Evolutionary conservation across 352 stramenopile species (phyloP).

Genomic region (Globisporangium okanoganense): DNA sequence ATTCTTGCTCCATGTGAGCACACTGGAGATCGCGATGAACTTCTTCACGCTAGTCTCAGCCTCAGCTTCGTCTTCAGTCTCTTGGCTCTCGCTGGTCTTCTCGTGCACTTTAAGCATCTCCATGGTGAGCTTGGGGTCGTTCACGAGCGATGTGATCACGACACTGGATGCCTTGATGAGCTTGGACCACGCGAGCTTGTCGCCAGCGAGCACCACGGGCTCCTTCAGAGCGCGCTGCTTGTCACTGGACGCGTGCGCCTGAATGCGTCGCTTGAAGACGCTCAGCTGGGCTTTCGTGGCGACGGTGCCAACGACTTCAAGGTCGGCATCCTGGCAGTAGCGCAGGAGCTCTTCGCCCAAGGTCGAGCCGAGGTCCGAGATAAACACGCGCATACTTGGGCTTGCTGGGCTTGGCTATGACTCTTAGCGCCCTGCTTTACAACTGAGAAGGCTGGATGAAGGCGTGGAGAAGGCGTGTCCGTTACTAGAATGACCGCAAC

Average conservation of each 20-base stretch:
- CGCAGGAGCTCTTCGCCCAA: slow-evolving; percentile 46
- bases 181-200: slow-evolving; percentile 44
- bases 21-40: slow-evolving; percentile 72
- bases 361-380: slow-evolving; percentile 63
- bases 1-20: slow-evolving; percentile 82
- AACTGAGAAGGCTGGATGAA: neutral
- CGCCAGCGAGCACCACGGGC: slow-evolving; percentile 41
- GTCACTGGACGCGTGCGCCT: slow-evolving; percentile 56
- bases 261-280: slow-evolving; percentile 46
- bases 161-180: slow-evolving; percentile 55
- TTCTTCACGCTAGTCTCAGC: slow-evolving; percentile 33
- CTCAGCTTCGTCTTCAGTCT: slow-evolving; percentile 27
- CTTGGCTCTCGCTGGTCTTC: slow-evolving; percentile 27
- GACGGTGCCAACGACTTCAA: slow-evolving; percentile 63
- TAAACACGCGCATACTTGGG: slow-evolving; percentile 64
- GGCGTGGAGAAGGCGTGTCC: slow-evolving; percentile 1
- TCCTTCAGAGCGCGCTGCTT: slow-evolving; percentile 38
- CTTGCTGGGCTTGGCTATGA: neutral
- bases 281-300: slow-evolving; percentile 39
- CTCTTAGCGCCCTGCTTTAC: neutral
- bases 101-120: slow-evolving; percentile 68
- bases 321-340: slow-evolving; percentile 55
- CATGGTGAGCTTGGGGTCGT: slow-evolving; percentile 53
- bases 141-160: slow-evolving; percentile 44
- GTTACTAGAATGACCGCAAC: neutral